A percentile compares a stretch with the other conserved stretches of the same genome.
Conservation (phyloP, 371 early-diverging fungal genomes). For the Coemansia sp. region DNA sequence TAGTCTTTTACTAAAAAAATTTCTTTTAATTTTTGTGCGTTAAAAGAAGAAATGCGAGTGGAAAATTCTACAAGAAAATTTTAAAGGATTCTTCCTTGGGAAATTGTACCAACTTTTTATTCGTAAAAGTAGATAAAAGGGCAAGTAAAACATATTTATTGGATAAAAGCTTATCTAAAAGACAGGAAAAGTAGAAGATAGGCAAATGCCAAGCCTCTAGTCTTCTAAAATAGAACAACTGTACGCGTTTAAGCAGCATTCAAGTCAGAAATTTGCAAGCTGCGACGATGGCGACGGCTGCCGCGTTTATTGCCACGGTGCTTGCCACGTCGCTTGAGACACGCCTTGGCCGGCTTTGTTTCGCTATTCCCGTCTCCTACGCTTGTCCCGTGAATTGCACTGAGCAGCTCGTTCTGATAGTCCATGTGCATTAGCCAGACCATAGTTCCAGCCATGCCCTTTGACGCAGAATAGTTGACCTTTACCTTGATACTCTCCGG, state of each 20-base stretch:
- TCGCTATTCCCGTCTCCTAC: conserved; percentile 18
- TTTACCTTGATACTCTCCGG: conserved; percentile 59
- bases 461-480: conserved; percentile 55
- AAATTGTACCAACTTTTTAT: too few species aligned
- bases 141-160: too few species aligned
- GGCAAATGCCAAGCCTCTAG: too few species aligned
- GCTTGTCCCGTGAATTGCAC: conserved; percentile 16
- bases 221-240: too few species aligned
- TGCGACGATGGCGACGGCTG: neutral
- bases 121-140: too few species aligned
- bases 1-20: neutral
- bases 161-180: too few species aligned
- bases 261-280: neutral
- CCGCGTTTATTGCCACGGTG: neutral
- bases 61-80: neutral
- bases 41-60: neutral
- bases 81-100: too few species aligned
- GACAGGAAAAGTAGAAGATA: too few species aligned
- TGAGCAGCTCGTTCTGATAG: conserved; percentile 46
- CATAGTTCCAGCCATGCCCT: conserved; percentile 61
- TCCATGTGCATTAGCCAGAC: conserved; percentile 60
- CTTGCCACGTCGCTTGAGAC: neutral
- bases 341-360: conserved; percentile 14
- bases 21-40: neutral
- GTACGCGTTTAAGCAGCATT: too few species aligned